Evolutionary conservation across 2,329 filamentous ascomycete species (phyloP).

Genomic region (Hirsutella rhossiliensis): DNA sequence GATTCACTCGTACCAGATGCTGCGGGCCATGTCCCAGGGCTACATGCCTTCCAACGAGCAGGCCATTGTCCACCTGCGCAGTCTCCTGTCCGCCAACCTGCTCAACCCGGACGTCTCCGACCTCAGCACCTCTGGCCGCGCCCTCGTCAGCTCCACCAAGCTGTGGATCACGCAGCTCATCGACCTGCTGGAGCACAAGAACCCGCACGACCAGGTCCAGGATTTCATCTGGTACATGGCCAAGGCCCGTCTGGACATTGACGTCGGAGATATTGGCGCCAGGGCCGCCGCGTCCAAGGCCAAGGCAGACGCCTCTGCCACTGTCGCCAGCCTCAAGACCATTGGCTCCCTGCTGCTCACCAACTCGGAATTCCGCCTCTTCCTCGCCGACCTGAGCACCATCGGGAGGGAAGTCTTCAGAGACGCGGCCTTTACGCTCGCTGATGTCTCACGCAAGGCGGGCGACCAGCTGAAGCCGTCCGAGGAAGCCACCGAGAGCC

Average conservation of each 20-base stretch:
- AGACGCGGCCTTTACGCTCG: slow-evolving; percentile 72
- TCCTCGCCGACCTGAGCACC: slow-evolving; percentile 67
- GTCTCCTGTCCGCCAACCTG: slow-evolving; percentile 63
- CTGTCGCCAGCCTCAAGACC: slow-evolving; percentile 72
- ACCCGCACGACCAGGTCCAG: slow-evolving; percentile 73
- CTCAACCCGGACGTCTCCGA: slow-evolving; percentile 59
- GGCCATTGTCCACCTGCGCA: slow-evolving; percentile 64
- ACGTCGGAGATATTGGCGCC: slow-evolving; percentile 16
- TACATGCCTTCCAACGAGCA: slow-evolving; percentile 92
- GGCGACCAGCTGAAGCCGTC: slow-evolving; percentile 64
- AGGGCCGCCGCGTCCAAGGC: slow-evolving; percentile 16
- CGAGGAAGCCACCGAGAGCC: slow-evolving; percentile 36
- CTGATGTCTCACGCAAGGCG: slow-evolving; percentile 61
- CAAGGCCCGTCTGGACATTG: slow-evolving; percentile 49
- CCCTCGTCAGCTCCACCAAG: slow-evolving; percentile 59
- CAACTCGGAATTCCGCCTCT: slow-evolving; percentile 81
- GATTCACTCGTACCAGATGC: slow-evolving; percentile 87
- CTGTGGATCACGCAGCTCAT: slow-evolving; percentile 71
- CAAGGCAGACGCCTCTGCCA: slow-evolving; percentile 20
- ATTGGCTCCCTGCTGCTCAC: slow-evolving; percentile 75
- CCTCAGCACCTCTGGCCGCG: slow-evolving; percentile 65
- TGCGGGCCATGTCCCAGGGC: slow-evolving; percentile 67
- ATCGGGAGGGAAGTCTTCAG: slow-evolving; percentile 76
- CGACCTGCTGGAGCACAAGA: slow-evolving; percentile 72
- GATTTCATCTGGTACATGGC: slow-evolving; percentile 80